Conservation (phyloP, 2,329 filamentous ascomycete genomes). For the Diplodia scrobiculata region DNA sequence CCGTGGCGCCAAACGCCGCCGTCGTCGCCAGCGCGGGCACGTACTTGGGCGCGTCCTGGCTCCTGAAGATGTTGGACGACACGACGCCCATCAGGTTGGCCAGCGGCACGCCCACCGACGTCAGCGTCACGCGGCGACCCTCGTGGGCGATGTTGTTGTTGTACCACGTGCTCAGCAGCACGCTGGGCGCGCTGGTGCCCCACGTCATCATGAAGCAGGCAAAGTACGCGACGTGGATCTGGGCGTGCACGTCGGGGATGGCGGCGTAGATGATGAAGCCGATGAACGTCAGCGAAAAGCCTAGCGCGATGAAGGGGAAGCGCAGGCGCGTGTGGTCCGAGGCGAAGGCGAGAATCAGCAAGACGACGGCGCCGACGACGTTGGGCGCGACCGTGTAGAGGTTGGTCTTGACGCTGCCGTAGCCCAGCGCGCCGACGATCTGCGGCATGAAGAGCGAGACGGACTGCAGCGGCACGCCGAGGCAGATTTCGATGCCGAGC, state of each 20-base stretch:
- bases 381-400: conserved; percentile 82
- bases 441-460: conserved; percentile 62
- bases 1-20: conserved; percentile 64
- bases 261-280: conserved; percentile 79
- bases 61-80: conserved; percentile 54
- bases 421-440: conserved; percentile 58
- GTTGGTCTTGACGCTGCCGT: conserved; percentile 67
- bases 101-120: conserved; percentile 70
- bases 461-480: conserved; percentile 61
- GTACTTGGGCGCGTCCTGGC: conserved; percentile 47
- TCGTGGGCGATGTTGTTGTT: conserved; percentile 84
- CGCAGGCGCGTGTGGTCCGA: conserved; percentile 68
- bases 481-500: conserved; percentile 60
- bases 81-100: conserved; percentile 78
- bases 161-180: conserved; percentile 70
- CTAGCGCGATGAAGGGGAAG: conserved; percentile 73
- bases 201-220: conserved; percentile 82
- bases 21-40: conserved; percentile 66
- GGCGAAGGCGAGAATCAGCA: conserved; percentile 70
- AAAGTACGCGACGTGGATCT: conserved; percentile 70
- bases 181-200: conserved; percentile 73
- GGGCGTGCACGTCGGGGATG: conserved; percentile 57
- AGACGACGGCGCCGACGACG: conserved; percentile 69
- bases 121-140: conserved; percentile 68
- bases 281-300: conserved; percentile 72